Evolutionary conservation across 176 grass and related monocot genomes (phyloP), one percentile per base, ranked within the genome.

Genomic region (Tillandsia fasciculata): DNA sequence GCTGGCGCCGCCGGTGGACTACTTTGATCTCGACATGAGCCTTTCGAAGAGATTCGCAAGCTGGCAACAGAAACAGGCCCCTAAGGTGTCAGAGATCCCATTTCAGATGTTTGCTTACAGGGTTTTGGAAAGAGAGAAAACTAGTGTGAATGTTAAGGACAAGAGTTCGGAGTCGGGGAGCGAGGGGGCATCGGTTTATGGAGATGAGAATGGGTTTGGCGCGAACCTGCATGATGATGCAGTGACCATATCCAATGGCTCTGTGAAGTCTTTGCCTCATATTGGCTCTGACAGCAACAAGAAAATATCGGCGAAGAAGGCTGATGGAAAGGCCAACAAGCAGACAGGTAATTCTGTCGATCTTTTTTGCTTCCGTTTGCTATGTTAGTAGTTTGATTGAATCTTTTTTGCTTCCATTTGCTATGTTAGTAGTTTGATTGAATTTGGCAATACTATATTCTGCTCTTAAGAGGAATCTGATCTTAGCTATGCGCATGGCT

Each of bases 71-170:
- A 83, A 76, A 65, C 79, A 83, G 47, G 65, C 49, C 27, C 11
- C 28, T 11, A 59, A 70, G 52, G 79, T 87, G 29, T 70, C 76
- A 6, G 89, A 92, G 73, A 79, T 90, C 70, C 89, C 94, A 23
- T 97, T 92, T 78, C 86, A 97, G 77, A 92, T 97, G 94, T 97
- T 83, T 64, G 84, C 86, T 12, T 92, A 90, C 71, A 81, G 74
- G 71, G 72, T 87, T 11, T 15, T 92, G 59, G 94, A 97, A 78
- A 92, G 84, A 75, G 86, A 90, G 74, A 92, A 73, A 71, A 77
- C 42, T 29, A 23, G 50, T 42, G 48, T 26, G 54, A 68, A 70
- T 22, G 57, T 63, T 49, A 90, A 28, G 74, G 84, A 97, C 27
- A 87, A 13, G 79, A 66, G 68, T 49, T 81, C 82, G 7, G 86